Percentiles rank a stretch among this genome's conserved stretches.
phyloP scores from a whole-genome alignment of 2,329 filamentous ascomycete genomes.

The Aspergillus sp. region DNA sequence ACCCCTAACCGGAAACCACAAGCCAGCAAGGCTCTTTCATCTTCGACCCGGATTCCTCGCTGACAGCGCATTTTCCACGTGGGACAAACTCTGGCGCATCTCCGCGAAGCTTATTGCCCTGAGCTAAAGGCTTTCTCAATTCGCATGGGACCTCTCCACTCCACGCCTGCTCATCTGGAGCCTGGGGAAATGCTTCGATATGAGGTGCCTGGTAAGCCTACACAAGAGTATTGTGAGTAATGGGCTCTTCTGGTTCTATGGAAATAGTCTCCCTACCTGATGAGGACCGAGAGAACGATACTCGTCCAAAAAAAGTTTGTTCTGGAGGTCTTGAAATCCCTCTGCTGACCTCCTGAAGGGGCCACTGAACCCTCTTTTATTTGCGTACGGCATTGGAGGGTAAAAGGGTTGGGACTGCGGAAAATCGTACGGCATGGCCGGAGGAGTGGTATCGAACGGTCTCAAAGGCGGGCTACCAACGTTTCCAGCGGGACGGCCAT shows the following conservation, averaged over 20 bases:
- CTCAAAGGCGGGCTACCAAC: not conserved
- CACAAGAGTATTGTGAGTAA: not conserved
- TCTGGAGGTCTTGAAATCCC: constrained; percentile 1
- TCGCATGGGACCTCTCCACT: not conserved
- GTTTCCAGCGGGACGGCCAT: not conserved
- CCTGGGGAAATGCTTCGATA: not conserved
- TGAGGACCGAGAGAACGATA: constrained; percentile 14
- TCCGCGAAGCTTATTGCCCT: constrained; percentile 16
- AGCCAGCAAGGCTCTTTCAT: constrained; percentile 9
- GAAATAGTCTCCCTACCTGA: constrained; percentile 8
- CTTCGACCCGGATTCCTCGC: not conserved
- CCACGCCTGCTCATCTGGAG: not conserved
- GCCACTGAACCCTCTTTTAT: not conserved
- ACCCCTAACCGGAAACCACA: constrained; percentile 2
- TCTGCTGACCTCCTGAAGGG: not conserved
- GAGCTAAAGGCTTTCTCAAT: not conserved
- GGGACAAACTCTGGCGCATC: constrained; percentile 25
- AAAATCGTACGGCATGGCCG: not conserved
- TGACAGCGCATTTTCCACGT: not conserved
- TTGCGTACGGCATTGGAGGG: not conserved
- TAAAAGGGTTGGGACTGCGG: not conserved
- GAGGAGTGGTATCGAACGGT: not conserved
- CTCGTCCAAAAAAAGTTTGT: constrained; percentile 14
- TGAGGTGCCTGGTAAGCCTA: constrained; percentile 14
- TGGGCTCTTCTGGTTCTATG: not conserved